Evolutionary conservation across 2,329 filamentous ascomycete species (phyloP), one percentile per base, ranked within the genome.

Genomic region (Cladosporium austrohemisphaericum): DNA sequence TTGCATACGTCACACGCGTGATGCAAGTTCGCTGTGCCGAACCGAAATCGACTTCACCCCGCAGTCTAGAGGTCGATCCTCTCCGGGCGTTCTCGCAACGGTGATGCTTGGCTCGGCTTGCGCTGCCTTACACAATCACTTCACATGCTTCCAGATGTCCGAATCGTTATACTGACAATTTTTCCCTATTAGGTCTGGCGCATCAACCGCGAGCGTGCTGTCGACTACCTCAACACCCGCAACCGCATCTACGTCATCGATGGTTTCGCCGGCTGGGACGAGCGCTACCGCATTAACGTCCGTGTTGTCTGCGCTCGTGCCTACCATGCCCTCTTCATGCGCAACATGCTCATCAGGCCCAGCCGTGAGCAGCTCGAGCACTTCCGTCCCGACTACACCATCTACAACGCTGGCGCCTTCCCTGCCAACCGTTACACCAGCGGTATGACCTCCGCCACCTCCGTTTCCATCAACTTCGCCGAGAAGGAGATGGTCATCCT

Each of bases 401-500:
- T 98, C 77, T 98, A 98, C 86, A 98, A 98, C 71, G 93, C 91
- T 56, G 93, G 93, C 61, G 88, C 88, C 55, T 98, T 98, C 86
- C 93, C 93, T 38, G 93, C 93, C 68, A 98, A 98, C 79, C 85
- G 92, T 73, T 98, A 85, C 76, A 98, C 93, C 53, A 88, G 90
- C 71, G 91, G 93, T 66, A 98, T 98, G 93, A 98, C 93, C 64
- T 97, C 93, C 16, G 88, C 89, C 55, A 98, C 93, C 45, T 98
- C 93, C 7, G 92, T 98, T 45, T 86, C 93, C 61, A 94, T 98
- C 78, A 98, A 98, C 84, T 98, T 98, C 65, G 87, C 86, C 68
- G 91, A 96, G 68, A 96, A 95, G 85, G 93, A 98, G 81, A 98
- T 98, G 93, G 93, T 98, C 61, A 98, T 98, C 69, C 84, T 98